Evolutionary conservation across 768 basidiomycete genomes (phyloP), one percentile per base, ranked within the genome.

Genomic region (Pisolithus marmoratus): DNA sequence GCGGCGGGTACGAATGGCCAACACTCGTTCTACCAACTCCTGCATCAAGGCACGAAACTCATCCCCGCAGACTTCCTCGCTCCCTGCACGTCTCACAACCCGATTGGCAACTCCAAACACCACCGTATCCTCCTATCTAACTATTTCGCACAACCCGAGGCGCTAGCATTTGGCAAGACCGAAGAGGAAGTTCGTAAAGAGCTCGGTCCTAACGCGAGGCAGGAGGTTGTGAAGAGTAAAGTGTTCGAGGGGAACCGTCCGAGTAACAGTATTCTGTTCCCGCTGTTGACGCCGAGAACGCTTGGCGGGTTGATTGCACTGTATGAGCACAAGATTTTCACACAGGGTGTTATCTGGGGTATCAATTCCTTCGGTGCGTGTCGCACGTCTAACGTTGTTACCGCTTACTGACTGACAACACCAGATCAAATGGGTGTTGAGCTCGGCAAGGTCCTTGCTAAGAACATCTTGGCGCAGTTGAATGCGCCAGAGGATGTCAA

Each of bases 371-470:
- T 92, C 67, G 94, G 91, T 91, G 49, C 31, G 80, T 68, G 6
- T n/a, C 42, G 8, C 40, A 8, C 20, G 23, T 27, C 29, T 31
- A 49, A 1, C 26, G 20, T 17, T 23, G 26, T 36, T n/a, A 8
- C 19, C 45, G 31, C 49, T 58, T 8, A 49, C 37, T 7, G 15
- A 20, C 14, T 15, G 46, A 22, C 42, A 1, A 20, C 46, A 53
- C 15, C 61, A 91, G 92, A 98, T 70, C 96, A 98, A 84, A 96
- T 97, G 94, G 96, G 96, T 67, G 95, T 98, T 58, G 95, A 98
- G 70, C 86, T 98, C 50, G 94, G 94, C 52, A 98, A 98, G 69
- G 90, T 94, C 5, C 82, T 99, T 41, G 96, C 96, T 1, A 98
- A 97, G 83, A 87, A 87, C 61, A 98, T 99, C 62, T 78, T 98